Conservation (phyloP, 2,329 filamentous ascomycete species). For the Acephala macrosclerotiorum region DNA sequence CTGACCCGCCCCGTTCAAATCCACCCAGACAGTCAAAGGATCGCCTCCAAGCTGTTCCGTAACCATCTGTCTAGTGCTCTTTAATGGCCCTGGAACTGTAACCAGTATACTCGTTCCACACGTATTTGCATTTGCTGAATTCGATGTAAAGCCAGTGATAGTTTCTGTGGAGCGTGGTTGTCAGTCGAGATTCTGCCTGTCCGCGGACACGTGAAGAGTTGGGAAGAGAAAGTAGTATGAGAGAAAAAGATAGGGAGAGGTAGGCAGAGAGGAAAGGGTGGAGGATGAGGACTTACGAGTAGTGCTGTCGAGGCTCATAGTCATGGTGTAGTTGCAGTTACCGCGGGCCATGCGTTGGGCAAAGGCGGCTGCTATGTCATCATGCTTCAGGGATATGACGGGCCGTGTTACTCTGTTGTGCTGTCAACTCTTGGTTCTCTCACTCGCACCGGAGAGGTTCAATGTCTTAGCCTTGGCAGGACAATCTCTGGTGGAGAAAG, state of each 20-base stretch:
- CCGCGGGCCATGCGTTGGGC: constrained; percentile 50
- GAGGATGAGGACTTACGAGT: constrained; percentile 2
- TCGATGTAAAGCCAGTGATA: constrained; percentile 35
- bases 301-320: constrained; percentile 25
- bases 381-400: constrained; percentile 60
- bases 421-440: no score
- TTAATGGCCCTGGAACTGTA: constrained; percentile 45
- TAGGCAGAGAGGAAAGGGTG: neutral
- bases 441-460: no score
- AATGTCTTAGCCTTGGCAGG: no score
- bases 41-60: constrained; percentile 59
- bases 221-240: neutral
- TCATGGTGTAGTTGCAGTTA: constrained; percentile 33
- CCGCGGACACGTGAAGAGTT: neutral
- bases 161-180: no score
- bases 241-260: neutral
- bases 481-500: no score
- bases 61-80: constrained; percentile 28
- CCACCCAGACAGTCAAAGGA: constrained; percentile 58
- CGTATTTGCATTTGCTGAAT: constrained; percentile 49
- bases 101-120: constrained; percentile 37
- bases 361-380: constrained; percentile 58
- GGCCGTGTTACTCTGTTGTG: constrained; percentile 51
- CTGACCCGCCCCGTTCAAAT: constrained; percentile 52
- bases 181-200: no score